Base-by-base conservation (phyloP, 2,329 filamentous ascomycete species). In the Zopfia rhizophila region DNA sequence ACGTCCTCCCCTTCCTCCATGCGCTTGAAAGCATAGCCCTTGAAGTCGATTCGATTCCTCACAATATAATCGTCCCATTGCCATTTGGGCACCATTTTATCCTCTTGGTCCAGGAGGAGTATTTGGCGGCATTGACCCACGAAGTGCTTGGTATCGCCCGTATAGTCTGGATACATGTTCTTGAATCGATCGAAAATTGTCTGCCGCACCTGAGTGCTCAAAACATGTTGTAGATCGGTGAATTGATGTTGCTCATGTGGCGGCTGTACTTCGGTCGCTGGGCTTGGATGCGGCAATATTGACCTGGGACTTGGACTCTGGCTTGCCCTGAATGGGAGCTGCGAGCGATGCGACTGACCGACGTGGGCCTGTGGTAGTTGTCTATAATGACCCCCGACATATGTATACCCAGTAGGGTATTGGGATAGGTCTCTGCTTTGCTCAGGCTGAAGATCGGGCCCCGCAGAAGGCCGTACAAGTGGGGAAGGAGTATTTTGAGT, bases 31-130 rank as follows among this genome's bases (percentile, higher is more conserved):
- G 33, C 48, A 18, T 72, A 70, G 1, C 40, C 31, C 11, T 40
- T 56, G 49, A 66, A 74, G n/a, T 72, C 66, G 4, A 49, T 65
- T 18, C 55, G 49, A 42, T 67, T 61, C 12, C 70, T 61, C 18
- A 72, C 62, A 24, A 74, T 62, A 41, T 58, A 74, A 33, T 73
- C 70, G 37, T 74, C 72, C 72, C 72, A 73, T 25, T 68, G 64
- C 51, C 58, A 71, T 28, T 64, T 70, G 1, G 69, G 63, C 11
- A 69, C 59, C 63, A 69, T 68, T 25, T 58, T 65, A 18, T 68
- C 65, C 24, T 65, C 54, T 8, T 39, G 17, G 12, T 68, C 62
- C 5, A 72, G 53, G 16, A 53, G 35, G 14, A 60, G 42, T 13
- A 72, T 66, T 24, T 62, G 48, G 11, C 39, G 49, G 39, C 69